Base-by-base conservation (phyloP, 2,329 filamentous ascomycete genomes). In the Pseudonectria foliicola region DNA sequence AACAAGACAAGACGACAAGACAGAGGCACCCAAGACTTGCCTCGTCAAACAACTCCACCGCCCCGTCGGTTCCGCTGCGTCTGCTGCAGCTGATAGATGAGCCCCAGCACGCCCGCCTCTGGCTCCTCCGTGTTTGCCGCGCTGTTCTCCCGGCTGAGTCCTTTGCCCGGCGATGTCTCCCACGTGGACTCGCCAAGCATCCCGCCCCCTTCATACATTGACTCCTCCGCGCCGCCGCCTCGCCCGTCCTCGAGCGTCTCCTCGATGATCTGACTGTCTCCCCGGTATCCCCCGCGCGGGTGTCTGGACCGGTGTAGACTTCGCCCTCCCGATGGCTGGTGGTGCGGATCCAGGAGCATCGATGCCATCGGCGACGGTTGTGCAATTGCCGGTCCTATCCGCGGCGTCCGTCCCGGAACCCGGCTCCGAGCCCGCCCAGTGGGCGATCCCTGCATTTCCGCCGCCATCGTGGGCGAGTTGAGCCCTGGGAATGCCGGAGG, bases 401-500 rank as follows among this genome's bases (percentile, higher is more conserved):
- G 46, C 12, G 47, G 33, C 59, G 52, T 21, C 57, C 50, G 4
- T 10, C 52, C 56, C 3, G 60, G 55, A 6, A 56, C 61, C 27
- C 67, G 62, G 40, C 57, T 68, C 40, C 63, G 63, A 25, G 57
- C 56, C 58, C 54, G 68, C 55, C 34, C 68, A 25, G 45, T 31
- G 16, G 54, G 66, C 1, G 75, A 77, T 21, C 57, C 55, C 25
- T 71, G 68, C 63, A 77, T 66, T 27, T 80, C 77, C 14, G 69
- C 66, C 10, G 65, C 73, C 35, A 75, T 57, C 3, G 66, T 75
- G 14, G 74, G 78, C 24, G 75, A 83, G 54, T 77, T 79, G 7
- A 86, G 66, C 3, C 78, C 80, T 1, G 86, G 82, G 52, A 90
- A 85, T 1, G 75, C 66, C 5, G 85, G 85, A 2, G 85, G 85